Conservation (phyloP, 192 early-diverging fungal species). For the Martensiomyces pterosporus region DNA sequence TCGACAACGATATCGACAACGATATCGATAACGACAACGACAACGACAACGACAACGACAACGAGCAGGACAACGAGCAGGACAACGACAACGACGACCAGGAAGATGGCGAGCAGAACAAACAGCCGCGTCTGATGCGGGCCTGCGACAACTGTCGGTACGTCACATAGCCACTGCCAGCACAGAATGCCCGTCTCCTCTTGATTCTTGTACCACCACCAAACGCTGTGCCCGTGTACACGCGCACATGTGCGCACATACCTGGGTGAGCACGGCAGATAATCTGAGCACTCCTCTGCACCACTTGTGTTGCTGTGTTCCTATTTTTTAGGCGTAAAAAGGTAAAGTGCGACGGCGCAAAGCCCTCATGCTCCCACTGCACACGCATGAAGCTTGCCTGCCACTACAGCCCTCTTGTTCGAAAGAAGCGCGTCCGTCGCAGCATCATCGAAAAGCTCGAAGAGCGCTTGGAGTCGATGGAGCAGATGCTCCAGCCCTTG, state of each 20-base stretch:
- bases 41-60: conserved; percentile 9
- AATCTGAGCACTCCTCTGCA: too few relatives aligned
- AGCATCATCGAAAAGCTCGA: conserved; percentile 51
- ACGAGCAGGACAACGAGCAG: conserved; percentile 13
- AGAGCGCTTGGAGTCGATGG: conserved; percentile 48
- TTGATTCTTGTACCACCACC: background rate
- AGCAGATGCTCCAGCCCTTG: conserved; percentile 52
- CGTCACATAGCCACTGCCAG: background rate
- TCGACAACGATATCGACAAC: conserved; percentile 11
- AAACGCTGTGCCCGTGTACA: too few relatives aligned
- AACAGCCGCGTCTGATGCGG: conserved; percentile 45
- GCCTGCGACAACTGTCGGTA: conserved; percentile 51
- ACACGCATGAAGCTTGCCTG: conserved; percentile 47
- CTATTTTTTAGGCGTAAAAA: conserved; percentile 49
- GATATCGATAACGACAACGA: conserved; percentile 6
- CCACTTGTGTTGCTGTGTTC: too few relatives aligned
- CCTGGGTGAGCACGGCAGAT: too few relatives aligned
- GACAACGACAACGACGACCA: conserved; percentile 13
- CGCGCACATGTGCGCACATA: too few relatives aligned
- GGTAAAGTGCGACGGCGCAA: conserved; percentile 51
- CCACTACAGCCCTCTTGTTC: conserved; percentile 53
- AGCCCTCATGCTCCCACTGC: conserved; percentile 50
- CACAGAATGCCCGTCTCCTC: background rate
- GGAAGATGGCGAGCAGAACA: conserved; percentile 16
- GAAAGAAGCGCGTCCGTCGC: conserved; percentile 51